These are phyloP conservation scores for Jaapia argillacea DNA, from an alignment of 768 basidiomycete species.

Conservation along the genomic window DNA sequence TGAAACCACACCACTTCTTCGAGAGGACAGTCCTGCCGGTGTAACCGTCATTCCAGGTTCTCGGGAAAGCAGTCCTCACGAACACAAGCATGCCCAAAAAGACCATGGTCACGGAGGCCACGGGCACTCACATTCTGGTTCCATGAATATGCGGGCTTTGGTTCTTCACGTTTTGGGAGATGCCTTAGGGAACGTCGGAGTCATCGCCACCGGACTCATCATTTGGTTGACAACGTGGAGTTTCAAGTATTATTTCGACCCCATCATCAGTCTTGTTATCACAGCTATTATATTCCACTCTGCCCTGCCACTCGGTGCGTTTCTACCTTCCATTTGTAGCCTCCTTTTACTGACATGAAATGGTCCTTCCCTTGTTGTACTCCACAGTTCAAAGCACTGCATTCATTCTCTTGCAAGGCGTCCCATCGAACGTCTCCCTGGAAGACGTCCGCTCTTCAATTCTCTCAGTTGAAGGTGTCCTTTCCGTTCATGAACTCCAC, in stretches of 20 bases:
- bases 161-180: conserved; percentile 93
- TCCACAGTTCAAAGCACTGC: conserved; percentile 74
- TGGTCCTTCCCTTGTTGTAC: background rate
- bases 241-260: conserved; percentile 90
- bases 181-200: conserved; percentile 95
- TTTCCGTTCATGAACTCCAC: conserved; percentile 89
- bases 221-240: conserved; percentile 85
- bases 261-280: conserved; percentile 87
- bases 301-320: conserved; percentile 78
- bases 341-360: background rate
- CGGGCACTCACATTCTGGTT: conserved; percentile 31
- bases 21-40: too few relatives aligned
- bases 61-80: too few relatives aligned
- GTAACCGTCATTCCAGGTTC: too few relatives aligned
- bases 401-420: conserved; percentile 91
- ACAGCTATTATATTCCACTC: conserved; percentile 95
- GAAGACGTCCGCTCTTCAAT: conserved; percentile 85
- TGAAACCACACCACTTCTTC: too few relatives aligned
- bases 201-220: conserved; percentile 89
- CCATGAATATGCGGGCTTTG: conserved; percentile 98
- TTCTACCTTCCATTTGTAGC: background rate
- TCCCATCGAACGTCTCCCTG: conserved; percentile 80
- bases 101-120: too few relatives aligned
- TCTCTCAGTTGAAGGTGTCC: conserved; percentile 71
- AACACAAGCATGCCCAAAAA: too few relatives aligned